Conservation (phyloP, 257 asterid species). For the Penstemon davidsonii region DNA sequence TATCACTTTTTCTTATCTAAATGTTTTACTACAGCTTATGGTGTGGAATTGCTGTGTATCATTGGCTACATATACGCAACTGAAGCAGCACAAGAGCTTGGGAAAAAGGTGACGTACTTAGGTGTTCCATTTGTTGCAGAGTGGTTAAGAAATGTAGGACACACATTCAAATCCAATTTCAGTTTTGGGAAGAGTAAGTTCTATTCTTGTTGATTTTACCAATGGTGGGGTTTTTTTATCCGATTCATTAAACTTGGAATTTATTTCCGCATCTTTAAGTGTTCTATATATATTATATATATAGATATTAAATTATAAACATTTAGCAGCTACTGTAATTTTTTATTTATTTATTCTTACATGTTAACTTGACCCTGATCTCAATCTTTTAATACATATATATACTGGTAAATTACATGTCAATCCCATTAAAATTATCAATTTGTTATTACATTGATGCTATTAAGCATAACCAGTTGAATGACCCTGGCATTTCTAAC, state of each 20-base stretch:
- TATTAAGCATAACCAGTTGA: too few species aligned
- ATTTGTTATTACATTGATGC: too few species aligned
- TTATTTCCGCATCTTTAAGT: too few species aligned
- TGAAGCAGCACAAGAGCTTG: constrained; percentile 97
- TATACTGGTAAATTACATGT: too few species aligned
- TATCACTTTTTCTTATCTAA: constrained; percentile 28
- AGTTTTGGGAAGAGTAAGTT: constrained; percentile 92
- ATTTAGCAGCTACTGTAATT: too few species aligned
- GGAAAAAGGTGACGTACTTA: constrained; percentile 89
- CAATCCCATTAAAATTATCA: too few species aligned
- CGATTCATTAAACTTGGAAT: constrained; percentile 1
- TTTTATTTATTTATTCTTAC: too few species aligned
- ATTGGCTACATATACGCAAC: constrained; percentile 93
- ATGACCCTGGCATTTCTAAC: too few species aligned
- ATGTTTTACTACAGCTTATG: constrained; percentile 73
- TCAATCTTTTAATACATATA: too few species aligned
- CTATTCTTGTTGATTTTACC: not conserved
- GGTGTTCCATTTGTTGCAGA: constrained; percentile 98
- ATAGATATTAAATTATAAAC: too few species aligned
- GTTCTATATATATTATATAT: too few species aligned
- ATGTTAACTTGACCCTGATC: too few species aligned
- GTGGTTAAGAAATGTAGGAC: constrained; percentile 99
- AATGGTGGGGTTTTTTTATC: not conserved
- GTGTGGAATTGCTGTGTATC: constrained; percentile 95
- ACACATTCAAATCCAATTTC: constrained; percentile 90